Conservation (phyloP, 2,329 filamentous ascomycete genomes). For the Cryoendolithus antarcticus region DNA sequence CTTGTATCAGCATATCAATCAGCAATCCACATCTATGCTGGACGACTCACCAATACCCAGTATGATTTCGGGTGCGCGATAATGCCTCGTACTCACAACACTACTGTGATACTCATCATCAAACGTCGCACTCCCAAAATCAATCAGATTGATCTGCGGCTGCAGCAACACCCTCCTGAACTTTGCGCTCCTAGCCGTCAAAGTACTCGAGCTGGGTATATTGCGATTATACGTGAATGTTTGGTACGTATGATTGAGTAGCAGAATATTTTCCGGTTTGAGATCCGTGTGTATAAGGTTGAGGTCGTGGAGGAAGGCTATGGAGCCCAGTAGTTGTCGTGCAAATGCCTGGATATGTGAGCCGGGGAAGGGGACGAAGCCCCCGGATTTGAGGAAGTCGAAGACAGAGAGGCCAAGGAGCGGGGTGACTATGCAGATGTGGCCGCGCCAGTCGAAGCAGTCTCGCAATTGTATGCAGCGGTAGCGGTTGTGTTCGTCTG, state of each 20-base stretch:
- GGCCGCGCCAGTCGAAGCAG: constrained; percentile 92
- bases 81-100: constrained; percentile 54
- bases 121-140: constrained; percentile 57
- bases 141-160: constrained; percentile 54
- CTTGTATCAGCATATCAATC: neutral
- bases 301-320: constrained; percentile 92
- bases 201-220: constrained; percentile 51
- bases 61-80: constrained; percentile 56
- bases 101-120: constrained; percentile 58
- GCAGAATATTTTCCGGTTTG: constrained; percentile 56
- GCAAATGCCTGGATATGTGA: constrained; percentile 98
- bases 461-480: constrained; percentile 93
- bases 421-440: constrained; percentile 78
- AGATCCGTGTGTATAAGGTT: constrained; percentile 88
- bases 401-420: constrained; percentile 90
- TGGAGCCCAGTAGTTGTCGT: constrained; percentile 93
- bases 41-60: constrained; percentile 40
- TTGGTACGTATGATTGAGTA: constrained; percentile 53
- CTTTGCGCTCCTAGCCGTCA: constrained; percentile 44
- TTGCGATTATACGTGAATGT: constrained; percentile 58
- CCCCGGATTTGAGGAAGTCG: constrained; percentile 91
- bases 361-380: constrained; percentile 93
- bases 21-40: too few species aligned
- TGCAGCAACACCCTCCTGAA: constrained; percentile 52
- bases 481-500: constrained; percentile 85